Base-by-base conservation (phyloP, 768 basidiomycete genomes). In the Lactifluus pinguis region DNA sequence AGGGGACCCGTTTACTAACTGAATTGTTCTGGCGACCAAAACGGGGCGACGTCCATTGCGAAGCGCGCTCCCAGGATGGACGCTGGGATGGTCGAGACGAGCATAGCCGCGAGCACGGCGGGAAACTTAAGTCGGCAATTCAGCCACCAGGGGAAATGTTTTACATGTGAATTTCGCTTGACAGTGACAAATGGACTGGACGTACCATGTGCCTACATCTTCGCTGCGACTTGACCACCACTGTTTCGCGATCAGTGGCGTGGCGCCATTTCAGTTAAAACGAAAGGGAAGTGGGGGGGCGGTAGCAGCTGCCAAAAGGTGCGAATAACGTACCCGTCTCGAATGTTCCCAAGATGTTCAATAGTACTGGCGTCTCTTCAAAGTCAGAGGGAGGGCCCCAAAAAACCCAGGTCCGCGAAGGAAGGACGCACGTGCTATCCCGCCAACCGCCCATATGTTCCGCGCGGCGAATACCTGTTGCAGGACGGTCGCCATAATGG, bases 1-100 rank as follows among this genome's bases (percentile, higher is more conserved):
- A n/a, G 55, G 49, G 15, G 25, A 25, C 25, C 32, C 34, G 32
- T 21, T 15, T 13, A 21, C 62, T 39, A 62, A 89, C 90, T 85
- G 66, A 85, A 93, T 68, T 91, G 87, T 41, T 84, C 83, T 0
- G 92, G 90, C 29, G 76, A 80, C 92, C 93, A 94, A 71, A 94
- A 91, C 2, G 89, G 89, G 0, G 80, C 70, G 14, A 86, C 76
- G 0, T 79, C 76, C 87, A 94, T 92, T 2, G 90, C 87, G 65
- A 81, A 92, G 6, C 80, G 79, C 1, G 82, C 78, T 0, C 91
- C 91, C 11, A 92, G 73, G 57, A 93, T 80, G 1, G 91, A 87
- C 29, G 91, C 83, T 0, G 90, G 89, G 36, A 91, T 81, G 0
- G 88, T 90, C 0, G 87, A 86, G n/a, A 77, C 79, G 9, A 90